Evolutionary conservation across 2,329 filamentous ascomycete genomes (phyloP).

Genomic region (Botrytis cinerea): DNA sequence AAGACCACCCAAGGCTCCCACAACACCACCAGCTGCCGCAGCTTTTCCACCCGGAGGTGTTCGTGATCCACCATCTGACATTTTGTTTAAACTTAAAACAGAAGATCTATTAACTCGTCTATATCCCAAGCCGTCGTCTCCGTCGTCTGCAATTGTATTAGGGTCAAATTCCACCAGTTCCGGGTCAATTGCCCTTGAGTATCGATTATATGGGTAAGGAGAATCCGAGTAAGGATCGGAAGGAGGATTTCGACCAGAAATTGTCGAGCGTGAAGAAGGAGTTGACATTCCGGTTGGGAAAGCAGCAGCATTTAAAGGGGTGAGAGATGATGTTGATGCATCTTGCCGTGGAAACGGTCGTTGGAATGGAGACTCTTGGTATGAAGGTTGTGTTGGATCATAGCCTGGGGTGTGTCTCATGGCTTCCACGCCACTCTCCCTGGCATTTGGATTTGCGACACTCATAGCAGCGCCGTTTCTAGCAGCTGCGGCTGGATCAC

Average conservation of each 20-base stretch:
- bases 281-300: conserved; percentile 37
- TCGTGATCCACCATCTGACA: conserved; percentile 31
- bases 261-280: conserved; percentile 35
- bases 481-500: conserved; percentile 62
- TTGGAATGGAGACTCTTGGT: conserved; percentile 26
- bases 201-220: conserved; percentile 34
- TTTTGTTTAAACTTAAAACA: conserved; percentile 45
- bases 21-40: conserved; percentile 47
- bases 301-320: conserved; percentile 40
- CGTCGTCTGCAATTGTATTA: conserved; percentile 80
- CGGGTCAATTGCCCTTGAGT: conserved; percentile 39
- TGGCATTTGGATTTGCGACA: conserved; percentile 64
- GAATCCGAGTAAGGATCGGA: conserved; percentile 38
- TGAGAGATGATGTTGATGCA: conserved; percentile 35
- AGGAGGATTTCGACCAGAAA: conserved; percentile 34
- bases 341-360: conserved; percentile 25
- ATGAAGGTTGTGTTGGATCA: conserved; percentile 30
- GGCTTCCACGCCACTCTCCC: conserved; percentile 66
- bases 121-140: conserved; percentile 76
- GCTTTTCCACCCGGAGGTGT: conserved; percentile 40
- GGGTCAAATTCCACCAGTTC: conserved; percentile 54
- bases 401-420: conserved; percentile 48
- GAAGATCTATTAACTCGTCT: conserved; percentile 54
- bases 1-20: conserved; percentile 38
- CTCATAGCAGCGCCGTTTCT: conserved; percentile 68